Evolutionary conservation across 1,284 basidiomycete genomes (phyloP).

Genomic region (Coniferiporia sulphurascens): DNA sequence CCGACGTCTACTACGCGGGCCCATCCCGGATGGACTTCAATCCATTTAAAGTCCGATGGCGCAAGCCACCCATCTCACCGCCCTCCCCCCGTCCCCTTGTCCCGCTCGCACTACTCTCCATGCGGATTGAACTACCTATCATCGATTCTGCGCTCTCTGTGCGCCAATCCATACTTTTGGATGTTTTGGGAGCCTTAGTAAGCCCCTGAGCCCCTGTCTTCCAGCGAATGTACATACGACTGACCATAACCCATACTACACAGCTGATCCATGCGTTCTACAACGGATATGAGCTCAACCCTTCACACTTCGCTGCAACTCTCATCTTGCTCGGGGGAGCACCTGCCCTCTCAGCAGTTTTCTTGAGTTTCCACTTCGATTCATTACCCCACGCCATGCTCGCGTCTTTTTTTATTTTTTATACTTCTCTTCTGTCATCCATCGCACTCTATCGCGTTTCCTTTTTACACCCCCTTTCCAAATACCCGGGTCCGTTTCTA

Average conservation of each 20-base stretch:
- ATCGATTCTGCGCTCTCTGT: background rate
- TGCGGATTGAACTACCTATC: no score
- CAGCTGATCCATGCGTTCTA: slow-evolving; percentile 11
- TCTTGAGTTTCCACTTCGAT: background rate
- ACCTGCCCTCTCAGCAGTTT: background rate
- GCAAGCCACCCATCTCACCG: no score
- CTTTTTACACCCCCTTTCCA: slow-evolving; percentile 23
- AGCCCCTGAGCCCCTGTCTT: background rate
- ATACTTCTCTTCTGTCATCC: slow-evolving; percentile 2
- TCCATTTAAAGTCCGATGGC: no score
- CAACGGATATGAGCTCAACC: slow-evolving; percentile 9
- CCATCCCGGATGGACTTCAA: no score
- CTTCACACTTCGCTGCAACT: background rate
- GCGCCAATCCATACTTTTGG: background rate
- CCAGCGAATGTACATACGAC: background rate
- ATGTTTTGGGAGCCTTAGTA: background rate
- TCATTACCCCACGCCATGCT: background rate
- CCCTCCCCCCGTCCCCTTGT: no score
- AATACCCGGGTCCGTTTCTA: slow-evolving; percentile 23
- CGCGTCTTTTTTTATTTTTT: slow-evolving; percentile 3
- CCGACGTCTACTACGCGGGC: no score
- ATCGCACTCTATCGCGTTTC: slow-evolving; percentile 23
- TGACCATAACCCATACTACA: no score
- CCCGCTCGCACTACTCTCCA: no score
- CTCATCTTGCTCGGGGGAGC: slow-evolving; percentile 4